phyloP scores from a whole-genome alignment of 2,329 filamentous ascomycete genomes.

The Clarireedia monteithiana region DNA sequence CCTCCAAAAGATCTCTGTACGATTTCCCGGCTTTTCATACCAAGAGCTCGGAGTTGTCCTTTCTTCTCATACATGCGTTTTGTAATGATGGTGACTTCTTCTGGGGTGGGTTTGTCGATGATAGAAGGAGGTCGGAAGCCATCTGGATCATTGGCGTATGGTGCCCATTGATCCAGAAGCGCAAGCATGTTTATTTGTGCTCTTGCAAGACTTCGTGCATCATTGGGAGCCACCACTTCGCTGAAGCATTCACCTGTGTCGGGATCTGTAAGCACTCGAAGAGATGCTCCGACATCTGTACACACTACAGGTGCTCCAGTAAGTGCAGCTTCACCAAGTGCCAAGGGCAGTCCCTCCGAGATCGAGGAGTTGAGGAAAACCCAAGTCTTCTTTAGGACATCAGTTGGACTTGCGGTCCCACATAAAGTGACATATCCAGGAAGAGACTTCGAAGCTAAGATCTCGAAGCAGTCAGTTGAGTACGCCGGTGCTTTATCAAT shows the following conservation, averaged over 20 bases:
- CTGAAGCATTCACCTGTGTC: conserved; percentile 44
- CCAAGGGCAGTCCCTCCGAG: conserved; percentile 47
- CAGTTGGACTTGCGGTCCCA: conserved; percentile 35
- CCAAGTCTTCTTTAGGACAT: conserved; percentile 38
- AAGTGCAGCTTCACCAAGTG: conserved; percentile 49
- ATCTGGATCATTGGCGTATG: conserved; percentile 39
- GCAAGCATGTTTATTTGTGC: conserved; percentile 56
- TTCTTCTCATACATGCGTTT: conserved; percentile 51
- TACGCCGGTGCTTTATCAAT: conserved; percentile 56
- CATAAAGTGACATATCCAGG: conserved; percentile 26
- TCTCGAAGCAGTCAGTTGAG: conserved; percentile 47
- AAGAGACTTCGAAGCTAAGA: conserved; percentile 27
- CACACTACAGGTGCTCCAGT: conserved; percentile 48
- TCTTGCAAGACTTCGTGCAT: conserved; percentile 49
- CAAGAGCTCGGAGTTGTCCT: conserved; percentile 45
- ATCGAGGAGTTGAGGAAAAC: conserved; percentile 49
- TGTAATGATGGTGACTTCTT: conserved; percentile 44
- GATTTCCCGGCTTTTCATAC: conserved; percentile 49
- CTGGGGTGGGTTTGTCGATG: conserved; percentile 34
- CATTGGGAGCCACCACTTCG: conserved; percentile 57
- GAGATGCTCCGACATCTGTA: conserved; percentile 48
- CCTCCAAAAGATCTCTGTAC: conserved; percentile 53
- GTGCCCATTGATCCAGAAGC: conserved; percentile 53
- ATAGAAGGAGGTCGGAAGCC: conserved; percentile 5
- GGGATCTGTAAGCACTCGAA: conserved; percentile 47